A percentile compares a stretch with the other conserved stretches of the same genome.
phyloP scores from a whole-genome alignment of 306 rosid genomes.

The Malus asiatica region DNA sequence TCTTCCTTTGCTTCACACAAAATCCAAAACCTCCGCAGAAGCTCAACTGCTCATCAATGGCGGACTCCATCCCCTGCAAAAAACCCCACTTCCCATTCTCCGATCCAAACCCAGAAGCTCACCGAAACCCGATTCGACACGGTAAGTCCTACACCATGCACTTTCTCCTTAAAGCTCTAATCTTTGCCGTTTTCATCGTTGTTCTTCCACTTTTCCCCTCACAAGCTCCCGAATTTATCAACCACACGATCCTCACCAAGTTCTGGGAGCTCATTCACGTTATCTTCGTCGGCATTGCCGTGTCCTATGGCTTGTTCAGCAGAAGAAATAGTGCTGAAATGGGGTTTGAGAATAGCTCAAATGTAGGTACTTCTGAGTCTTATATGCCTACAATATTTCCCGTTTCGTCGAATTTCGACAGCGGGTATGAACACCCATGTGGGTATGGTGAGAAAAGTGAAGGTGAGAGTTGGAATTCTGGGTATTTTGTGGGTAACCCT shows the following conservation, averaged over 20 bases:
- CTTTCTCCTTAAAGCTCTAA: slow-evolving; percentile 44
- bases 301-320: slow-evolving; percentile 74
- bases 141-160: slow-evolving; percentile 45
- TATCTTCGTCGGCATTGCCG: slow-evolving; percentile 74
- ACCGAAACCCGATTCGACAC: slow-evolving; percentile 26
- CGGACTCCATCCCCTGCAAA: slow-evolving; percentile 44
- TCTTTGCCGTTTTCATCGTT: slow-evolving; percentile 34
- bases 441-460: slow-evolving; percentile 29
- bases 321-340: slow-evolving; percentile 43
- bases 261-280: slow-evolving; percentile 83
- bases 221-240: slow-evolving; percentile 79
- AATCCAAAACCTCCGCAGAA: slow-evolving; percentile 4
- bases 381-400: slow-evolving; percentile 64
- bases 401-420: slow-evolving; percentile 43
- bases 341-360: slow-evolving; percentile 25
- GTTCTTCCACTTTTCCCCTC: slow-evolving; percentile 73
- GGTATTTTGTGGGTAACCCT: slow-evolving; percentile 26
- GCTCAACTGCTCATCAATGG: slow-evolving; percentile 39
- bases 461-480: slow-evolving; percentile 36
- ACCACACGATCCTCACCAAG: slow-evolving; percentile 46
- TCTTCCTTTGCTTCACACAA: slow-evolving; percentile 43
- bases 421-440: slow-evolving; percentile 34
- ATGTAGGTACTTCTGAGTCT: slow-evolving; percentile 27
- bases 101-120: slow-evolving; percentile 25
- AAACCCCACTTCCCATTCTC: slow-evolving; percentile 38